Evolutionary conservation across 331 rosid species (phyloP), one percentile per base, ranked within the genome.

Genomic region (Malus hybrid): DNA sequence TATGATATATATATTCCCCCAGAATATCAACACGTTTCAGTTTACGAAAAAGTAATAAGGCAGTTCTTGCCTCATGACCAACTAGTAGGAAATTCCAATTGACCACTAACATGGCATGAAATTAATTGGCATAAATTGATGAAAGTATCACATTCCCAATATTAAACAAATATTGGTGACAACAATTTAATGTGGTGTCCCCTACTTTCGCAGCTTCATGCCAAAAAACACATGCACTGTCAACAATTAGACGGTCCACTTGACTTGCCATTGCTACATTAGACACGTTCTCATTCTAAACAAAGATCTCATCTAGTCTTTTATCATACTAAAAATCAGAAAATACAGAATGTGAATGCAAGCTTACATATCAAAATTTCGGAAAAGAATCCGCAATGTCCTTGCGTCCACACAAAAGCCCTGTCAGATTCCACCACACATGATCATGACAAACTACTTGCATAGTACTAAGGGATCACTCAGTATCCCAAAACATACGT

Each of bases 381-480:
- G 93, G 82, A 90, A 94, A 81, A 94, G 98, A 82, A 88, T 83
- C 82, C 84, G 88, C 88, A 94, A 69, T 22, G 97, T 91, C 70
- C 98, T 87, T 68, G 96, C 95, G 85, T 94, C 98, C 76, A 94
- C 86, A 78, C 98, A 94, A 82, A 94, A 94, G 22, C 97, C 97
- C 98, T 93, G 83, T 80, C 70, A 85, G 70, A 85, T 69, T 83
- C 72, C 79, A 81, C 66, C 77, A 77, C 65, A 64, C 74, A 63
- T 19, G 36, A 74, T 61, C 54, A 77, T 85, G 16, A 63, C 71
- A 72, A 75, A 56, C 60, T 39, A 36, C 67, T 65, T 29, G 29
- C 28, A 64, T n/a, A 65, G 7, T 52, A 27, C n/a, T 67, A 33
- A 10, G 33, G 62, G 4, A 70, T 32, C 60, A 67, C 77, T 74